phyloP scores from a whole-genome alignment of 371 early-diverging fungal species.

The Syncephalastrum contaminatum region DNA sequence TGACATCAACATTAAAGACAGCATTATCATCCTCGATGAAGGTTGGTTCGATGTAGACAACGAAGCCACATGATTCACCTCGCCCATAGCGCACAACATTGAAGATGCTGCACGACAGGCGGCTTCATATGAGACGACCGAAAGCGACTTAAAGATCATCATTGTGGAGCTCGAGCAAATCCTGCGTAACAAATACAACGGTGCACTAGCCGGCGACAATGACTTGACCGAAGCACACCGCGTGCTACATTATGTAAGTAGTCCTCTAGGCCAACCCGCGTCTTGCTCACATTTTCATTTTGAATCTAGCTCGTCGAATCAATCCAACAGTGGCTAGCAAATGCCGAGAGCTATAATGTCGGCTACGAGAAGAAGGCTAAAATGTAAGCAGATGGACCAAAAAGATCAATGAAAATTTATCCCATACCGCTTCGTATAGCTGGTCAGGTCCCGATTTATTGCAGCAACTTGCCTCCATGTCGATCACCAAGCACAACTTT shows the following conservation, averaged over 20 bases:
- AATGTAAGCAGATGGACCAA: too few species aligned
- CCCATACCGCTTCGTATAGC: too few species aligned
- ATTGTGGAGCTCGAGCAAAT: slow-evolving; percentile 39
- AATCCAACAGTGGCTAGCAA: slow-evolving; percentile 19
- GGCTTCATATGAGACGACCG: slow-evolving; percentile 53
- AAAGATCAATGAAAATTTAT: too few species aligned
- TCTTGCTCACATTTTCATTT: not conserved
- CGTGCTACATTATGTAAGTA: slow-evolving; percentile 34
- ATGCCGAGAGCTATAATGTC: slow-evolving; percentile 15
- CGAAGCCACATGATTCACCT: not conserved
- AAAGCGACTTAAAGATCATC: slow-evolving; percentile 33
- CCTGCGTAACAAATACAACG: slow-evolving; percentile 5
- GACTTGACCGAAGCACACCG: slow-evolving; percentile 26
- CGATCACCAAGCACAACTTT: too few species aligned
- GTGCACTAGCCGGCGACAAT: not conserved
- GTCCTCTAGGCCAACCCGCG: not conserved
- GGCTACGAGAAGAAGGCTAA: slow-evolving; percentile 41
- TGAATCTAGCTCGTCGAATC: slow-evolving; percentile 17
- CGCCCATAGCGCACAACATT: slow-evolving; percentile 48
- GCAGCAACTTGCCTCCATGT: slow-evolving; percentile 13
- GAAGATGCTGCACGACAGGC: slow-evolving; percentile 57
- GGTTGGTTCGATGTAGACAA: slow-evolving; percentile 44
- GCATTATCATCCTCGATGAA: slow-evolving; percentile 90
- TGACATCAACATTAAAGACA: slow-evolving; percentile 57
- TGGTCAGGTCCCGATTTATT: slow-evolving; percentile 40